Conservation (phyloP, 129 eudicot species). For the Helichrysum umbraculigerum region DNA sequence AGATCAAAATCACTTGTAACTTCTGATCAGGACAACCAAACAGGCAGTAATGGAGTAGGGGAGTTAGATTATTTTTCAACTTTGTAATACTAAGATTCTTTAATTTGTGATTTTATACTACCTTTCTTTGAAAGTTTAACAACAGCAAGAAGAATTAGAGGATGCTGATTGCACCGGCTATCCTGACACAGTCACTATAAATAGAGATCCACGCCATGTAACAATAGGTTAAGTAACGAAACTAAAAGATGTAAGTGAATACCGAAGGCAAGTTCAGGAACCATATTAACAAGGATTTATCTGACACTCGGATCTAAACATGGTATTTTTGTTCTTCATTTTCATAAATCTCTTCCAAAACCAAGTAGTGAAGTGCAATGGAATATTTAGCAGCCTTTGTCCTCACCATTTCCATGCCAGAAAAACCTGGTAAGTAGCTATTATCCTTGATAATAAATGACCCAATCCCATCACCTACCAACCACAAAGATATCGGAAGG, state of each 20-base stretch:
- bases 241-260: neutral
- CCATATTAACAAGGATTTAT: neutral
- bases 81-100: neutral
- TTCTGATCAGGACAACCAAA: too few relatives aligned
- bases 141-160: too few relatives aligned
- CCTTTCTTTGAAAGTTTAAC: neutral
- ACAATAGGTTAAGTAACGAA: neutral
- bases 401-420: constrained; percentile 24
- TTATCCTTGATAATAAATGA: constrained; percentile 30
- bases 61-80: neutral
- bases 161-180: neutral
- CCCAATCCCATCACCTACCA: constrained; percentile 36
- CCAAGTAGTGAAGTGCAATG: constrained; percentile 33
- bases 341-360: constrained; percentile 32
- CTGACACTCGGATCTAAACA: constrained; percentile 3
- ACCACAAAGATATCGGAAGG: constrained; percentile 2
- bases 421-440: constrained; percentile 16
- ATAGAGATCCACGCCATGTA: neutral
- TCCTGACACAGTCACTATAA: neutral
- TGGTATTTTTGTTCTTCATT: constrained; percentile 22
- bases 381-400: constrained; percentile 36
- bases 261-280: neutral
- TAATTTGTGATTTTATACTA: neutral
- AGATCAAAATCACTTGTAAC: neutral
- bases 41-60: neutral